A percentile compares a stretch with the other conserved stretches of the same genome.
These are phyloP conservation scores for Phytopythium chamaehyphon DNA, from an alignment of 352 stramenopile species.

Conservation along the genomic window DNA sequence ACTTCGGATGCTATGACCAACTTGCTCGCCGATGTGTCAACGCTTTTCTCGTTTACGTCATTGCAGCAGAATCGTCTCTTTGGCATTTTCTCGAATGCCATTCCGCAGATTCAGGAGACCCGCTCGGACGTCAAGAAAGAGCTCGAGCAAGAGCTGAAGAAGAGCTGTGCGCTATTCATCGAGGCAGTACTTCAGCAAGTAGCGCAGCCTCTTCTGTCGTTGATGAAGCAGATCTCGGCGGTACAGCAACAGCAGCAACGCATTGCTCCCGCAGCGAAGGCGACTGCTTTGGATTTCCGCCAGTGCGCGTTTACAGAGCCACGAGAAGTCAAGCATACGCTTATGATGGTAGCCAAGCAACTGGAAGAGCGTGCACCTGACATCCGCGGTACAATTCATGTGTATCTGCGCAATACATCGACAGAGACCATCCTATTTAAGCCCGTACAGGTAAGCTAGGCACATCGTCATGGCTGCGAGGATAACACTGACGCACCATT, in stretches of 20 bases:
- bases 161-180: conserved; percentile 77
- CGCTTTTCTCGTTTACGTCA: conserved; percentile 56
- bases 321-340: conserved; percentile 34
- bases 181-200: conserved; percentile 65
- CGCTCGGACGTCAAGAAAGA: conserved; percentile 80
- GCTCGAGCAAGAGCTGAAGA: conserved; percentile 74
- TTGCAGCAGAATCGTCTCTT: conserved; percentile 54
- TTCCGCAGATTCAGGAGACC: conserved; percentile 75
- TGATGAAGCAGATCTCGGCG: conserved; percentile 67
- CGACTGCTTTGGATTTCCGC: conserved; percentile 31
- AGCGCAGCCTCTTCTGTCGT: conserved; percentile 41
- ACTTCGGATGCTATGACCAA: conserved; percentile 70
- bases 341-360: conserved; percentile 35
- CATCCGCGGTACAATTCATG: conserved; percentile 53
- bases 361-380: conserved; percentile 34
- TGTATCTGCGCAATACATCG: conserved; percentile 76
- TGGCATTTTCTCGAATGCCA: conserved; percentile 57
- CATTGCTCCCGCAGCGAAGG: conserved; percentile 5
- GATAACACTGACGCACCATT: too few relatives aligned
- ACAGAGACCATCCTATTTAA: conserved; percentile 84
- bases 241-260: conserved; percentile 32
- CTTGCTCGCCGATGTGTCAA: conserved; percentile 58
- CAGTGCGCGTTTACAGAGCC: conserved; percentile 43
- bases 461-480: too few relatives aligned
- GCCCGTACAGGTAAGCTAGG: conserved; percentile 62